Conservation (phyloP, 2,329 filamentous ascomycete species). For the Fusarium bulbicola region DNA sequence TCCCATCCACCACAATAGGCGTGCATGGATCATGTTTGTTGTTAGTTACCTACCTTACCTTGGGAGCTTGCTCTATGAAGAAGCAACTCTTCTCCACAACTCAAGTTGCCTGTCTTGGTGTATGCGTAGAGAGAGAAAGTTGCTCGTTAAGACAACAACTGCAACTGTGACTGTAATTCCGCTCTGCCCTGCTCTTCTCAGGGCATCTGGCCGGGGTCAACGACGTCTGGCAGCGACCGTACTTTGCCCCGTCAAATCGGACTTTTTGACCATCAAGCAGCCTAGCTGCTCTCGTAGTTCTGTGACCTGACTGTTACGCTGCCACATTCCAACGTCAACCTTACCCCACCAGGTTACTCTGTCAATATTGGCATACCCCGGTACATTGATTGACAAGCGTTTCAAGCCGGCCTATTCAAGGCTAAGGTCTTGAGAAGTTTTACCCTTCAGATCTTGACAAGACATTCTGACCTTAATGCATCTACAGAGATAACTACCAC, state of each 20-base stretch:
- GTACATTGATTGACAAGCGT: not conserved
- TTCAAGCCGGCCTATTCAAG: not conserved
- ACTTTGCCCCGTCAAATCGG: not conserved
- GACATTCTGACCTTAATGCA: not conserved
- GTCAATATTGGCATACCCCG: not conserved
- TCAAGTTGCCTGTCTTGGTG: not conserved
- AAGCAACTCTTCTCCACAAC: not conserved
- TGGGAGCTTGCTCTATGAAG: not conserved
- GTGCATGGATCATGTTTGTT: not conserved
- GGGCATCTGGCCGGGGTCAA: not conserved
- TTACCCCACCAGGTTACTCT: not conserved
- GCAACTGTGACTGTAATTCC: not conserved
- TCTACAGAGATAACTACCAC: not conserved
- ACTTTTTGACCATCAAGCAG: not conserved
- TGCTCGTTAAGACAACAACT: not conserved
- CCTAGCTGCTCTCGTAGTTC: not conserved
- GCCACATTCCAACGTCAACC: slow-evolving; percentile 13
- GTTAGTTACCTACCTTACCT: not conserved
- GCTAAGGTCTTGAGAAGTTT: too few relatives aligned
- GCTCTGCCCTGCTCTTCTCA: not conserved
- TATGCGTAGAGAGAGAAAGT: not conserved
- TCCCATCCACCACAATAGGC: not conserved
- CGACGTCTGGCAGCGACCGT: not conserved
- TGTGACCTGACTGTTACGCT: not conserved
- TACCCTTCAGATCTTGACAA: not conserved